These are phyloP conservation scores for Lizonia empirigonia DNA, from an alignment of 2,329 filamentous ascomycete species.

Conservation along the genomic window DNA sequence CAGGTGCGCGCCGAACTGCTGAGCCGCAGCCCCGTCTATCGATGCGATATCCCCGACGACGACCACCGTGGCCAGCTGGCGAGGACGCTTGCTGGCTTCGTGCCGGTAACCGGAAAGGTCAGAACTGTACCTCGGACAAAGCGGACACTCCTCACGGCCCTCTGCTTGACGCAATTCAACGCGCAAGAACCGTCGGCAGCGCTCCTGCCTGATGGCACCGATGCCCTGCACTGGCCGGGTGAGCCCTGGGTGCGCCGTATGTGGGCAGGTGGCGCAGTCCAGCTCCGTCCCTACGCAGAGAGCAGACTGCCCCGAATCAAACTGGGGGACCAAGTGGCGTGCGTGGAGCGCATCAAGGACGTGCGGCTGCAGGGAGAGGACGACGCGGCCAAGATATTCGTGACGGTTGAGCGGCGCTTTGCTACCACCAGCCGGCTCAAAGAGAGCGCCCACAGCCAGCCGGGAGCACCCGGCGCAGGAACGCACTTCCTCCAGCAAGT, in stretches of 20 bases:
- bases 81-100: conserved; percentile 41
- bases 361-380: conserved; percentile 57
- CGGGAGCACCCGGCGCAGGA: not conserved
- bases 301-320: conserved; percentile 11
- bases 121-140: conserved; percentile 6
- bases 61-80: conserved; percentile 65
- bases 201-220: conserved; percentile 83
- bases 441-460: no score
- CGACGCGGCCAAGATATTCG: conserved; percentile 61
- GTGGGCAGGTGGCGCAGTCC: conserved; percentile 83
- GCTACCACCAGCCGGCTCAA: conserved; percentile 13
- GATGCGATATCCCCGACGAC: conserved; percentile 64
- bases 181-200: conserved; percentile 64
- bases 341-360: conserved; percentile 54
- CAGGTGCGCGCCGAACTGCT: conserved; percentile 49
- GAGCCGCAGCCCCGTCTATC: conserved; percentile 55
- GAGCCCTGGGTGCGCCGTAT: conserved; percentile 74
- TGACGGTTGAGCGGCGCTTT: conserved; percentile 63
- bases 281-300: conserved; percentile 50
- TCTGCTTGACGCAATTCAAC: conserved; percentile 90
- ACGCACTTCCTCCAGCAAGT: conserved; percentile 11
- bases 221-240: conserved; percentile 77
- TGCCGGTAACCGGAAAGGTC: not conserved
- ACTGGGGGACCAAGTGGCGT: conserved; percentile 27
- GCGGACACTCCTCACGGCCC: conserved; percentile 57